Evolutionary conservation across 371 early-diverging fungal species (phyloP), one percentile per base, ranked within the genome.

Genomic region (Nematocida displodere): DNA sequence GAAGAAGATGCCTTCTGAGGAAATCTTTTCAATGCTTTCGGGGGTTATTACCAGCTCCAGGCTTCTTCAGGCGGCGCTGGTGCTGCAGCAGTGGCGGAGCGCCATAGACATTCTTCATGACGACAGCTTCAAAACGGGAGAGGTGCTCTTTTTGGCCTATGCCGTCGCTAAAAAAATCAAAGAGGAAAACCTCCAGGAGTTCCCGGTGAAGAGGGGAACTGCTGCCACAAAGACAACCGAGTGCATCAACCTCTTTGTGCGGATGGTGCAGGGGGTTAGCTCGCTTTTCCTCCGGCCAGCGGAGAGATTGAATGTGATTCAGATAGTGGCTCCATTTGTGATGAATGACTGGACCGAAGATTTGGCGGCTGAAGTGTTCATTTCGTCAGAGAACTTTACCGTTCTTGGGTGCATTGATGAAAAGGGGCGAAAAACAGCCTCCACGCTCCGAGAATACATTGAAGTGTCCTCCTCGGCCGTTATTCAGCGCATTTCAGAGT

Each of bases 301-400:
- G 52, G 61, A 71, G 3, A 71, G 52, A 34, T 62, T 71, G 0
- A 28, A 17, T 33, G 62, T 71, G 0, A 48, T 71, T 0, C 40
- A 71, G 11, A 8, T 61, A 28, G 59, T 47, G 20, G 8, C 52
- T 0, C 52, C 75, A 1, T 71, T 71, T 50, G 52, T 71, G 36
- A 22, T 62, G 7, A n/a, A 17, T 3, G 75, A 71, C n/a, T 71
- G 75, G 75, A 17, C 56, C 15, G 61, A 71, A 40, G 75, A 71
- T 36, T 37, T 71, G 15, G 75, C 52, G 17, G 48, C 75, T 36
- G 75, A 71, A 59, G 75, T 71, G 31, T 71, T 71, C 36, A 71
- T 71, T 29, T 8, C 75, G 17, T 49, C 75, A 31, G 75, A 71
- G 31, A 49, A 71, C 40, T 71, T 56, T 31, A 13, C 36, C 13